Conservation (phyloP, 176 grass and related monocot genomes). For the Aegilops speltoides region DNA sequence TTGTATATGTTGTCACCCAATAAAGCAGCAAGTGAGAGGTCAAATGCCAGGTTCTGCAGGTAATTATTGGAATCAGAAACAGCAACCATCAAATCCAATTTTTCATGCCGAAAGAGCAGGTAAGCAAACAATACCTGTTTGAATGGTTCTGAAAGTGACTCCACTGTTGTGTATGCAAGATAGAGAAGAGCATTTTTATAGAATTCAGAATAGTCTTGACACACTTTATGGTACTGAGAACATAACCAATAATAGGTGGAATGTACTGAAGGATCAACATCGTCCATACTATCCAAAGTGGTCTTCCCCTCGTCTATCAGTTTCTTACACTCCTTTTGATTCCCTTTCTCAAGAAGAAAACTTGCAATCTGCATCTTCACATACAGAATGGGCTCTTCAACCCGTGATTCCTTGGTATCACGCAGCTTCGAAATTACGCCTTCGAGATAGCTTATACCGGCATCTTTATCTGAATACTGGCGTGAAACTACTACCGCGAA, state of each 20-base stretch:
- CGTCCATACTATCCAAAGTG: slow-evolving; percentile 71
- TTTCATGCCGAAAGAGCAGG: background rate
- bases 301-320: slow-evolving; percentile 65
- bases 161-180: slow-evolving; percentile 82
- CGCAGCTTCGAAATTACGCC: slow-evolving; percentile 66
- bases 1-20: slow-evolving; percentile 91
- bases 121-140: slow-evolving; percentile 63
- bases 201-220: slow-evolving; percentile 72
- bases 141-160: slow-evolving; percentile 82
- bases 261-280: slow-evolving; percentile 80
- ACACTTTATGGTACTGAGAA: slow-evolving; percentile 71
- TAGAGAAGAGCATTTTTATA: slow-evolving; percentile 83
- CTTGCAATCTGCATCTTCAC: slow-evolving; percentile 88
- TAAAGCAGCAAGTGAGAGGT: slow-evolving; percentile 78
- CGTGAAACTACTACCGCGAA: slow-evolving; percentile 75
- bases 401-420: slow-evolving; percentile 48
- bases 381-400: slow-evolving; percentile 75
- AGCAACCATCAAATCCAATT: background rate
- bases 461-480: slow-evolving; percentile 75
- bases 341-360: slow-evolving; percentile 68
- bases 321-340: slow-evolving; percentile 75
- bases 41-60: slow-evolving; percentile 75
- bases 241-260: slow-evolving; percentile 75
- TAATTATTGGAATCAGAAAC: slow-evolving; percentile 14
- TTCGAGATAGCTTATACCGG: slow-evolving; percentile 75